A percentile compares a stretch with the other conserved stretches of the same genome.
Conservation (phyloP, 2,329 filamentous ascomycete species). For the Didymella glomerata region DNA sequence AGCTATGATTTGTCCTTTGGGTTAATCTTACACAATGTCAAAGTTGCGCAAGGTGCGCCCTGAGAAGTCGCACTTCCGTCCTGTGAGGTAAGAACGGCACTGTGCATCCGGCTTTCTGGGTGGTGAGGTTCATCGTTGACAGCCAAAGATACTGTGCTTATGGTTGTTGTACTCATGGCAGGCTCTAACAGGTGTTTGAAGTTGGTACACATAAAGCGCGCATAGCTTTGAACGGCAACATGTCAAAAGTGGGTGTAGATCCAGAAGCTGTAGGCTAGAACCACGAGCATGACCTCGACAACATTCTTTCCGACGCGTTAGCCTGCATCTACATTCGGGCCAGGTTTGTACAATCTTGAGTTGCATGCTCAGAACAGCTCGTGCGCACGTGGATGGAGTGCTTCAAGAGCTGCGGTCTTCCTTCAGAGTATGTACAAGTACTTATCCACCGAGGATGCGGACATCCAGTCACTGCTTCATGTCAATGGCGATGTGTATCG, state of each 20-base stretch:
- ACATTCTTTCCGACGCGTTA: conserved; percentile 13
- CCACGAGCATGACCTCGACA: conserved; percentile 3
- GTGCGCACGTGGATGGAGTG: conserved; percentile 8
- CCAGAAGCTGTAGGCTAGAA: neutral
- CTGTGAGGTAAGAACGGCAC: neutral
- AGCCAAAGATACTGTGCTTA: neutral
- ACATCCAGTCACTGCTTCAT: neutral
- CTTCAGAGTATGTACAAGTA: conserved; percentile 3
- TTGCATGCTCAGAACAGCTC: conserved; percentile 3
- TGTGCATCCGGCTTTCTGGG: neutral
- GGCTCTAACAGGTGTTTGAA: neutral
- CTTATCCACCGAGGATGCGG: neutral
- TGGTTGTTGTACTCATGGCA: neutral
- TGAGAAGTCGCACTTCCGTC: neutral
- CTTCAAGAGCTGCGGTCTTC: conserved; percentile 1
- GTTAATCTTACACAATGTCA: neutral
- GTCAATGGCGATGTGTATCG: conserved; percentile 1
- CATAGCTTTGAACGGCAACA: neutral
- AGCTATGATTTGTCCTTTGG: too few relatives aligned
- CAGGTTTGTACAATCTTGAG: conserved; percentile 10
- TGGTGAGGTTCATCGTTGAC: neutral
- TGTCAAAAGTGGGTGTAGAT: neutral
- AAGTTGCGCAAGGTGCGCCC: neutral
- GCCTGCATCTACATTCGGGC: conserved; percentile 9
- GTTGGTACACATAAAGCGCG: neutral